A percentile compares a stretch with the other conserved stretches of the same genome.
Conservation (phyloP, 2,329 filamentous ascomycete genomes). For the Blumeria graminis region DNA sequence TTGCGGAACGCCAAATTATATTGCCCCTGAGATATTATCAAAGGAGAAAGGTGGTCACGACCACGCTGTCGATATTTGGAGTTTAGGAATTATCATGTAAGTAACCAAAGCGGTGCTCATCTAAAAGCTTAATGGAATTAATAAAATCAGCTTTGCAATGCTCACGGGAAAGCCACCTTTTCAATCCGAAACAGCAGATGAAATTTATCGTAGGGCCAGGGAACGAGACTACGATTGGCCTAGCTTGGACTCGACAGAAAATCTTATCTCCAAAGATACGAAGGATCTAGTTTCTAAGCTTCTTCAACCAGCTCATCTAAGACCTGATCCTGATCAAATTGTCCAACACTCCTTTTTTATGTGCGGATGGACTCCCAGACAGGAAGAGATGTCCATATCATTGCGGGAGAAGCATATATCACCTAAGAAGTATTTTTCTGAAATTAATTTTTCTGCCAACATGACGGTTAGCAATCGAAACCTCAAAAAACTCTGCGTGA, state of each 20-base stretch:
- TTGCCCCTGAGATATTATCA: conserved; percentile 86
- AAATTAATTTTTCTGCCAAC: conserved; percentile 21
- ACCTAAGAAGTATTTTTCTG: conserved; percentile 28
- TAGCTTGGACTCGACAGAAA: conserved; percentile 35
- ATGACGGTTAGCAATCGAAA: conserved; percentile 20
- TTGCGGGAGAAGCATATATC: conserved; percentile 33
- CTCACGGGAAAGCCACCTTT: conserved; percentile 91
- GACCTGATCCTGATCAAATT: conserved; percentile 54
- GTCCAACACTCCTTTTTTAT: conserved; percentile 62
- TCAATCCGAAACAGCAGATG: conserved; percentile 70
- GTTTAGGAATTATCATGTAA: conserved; percentile 85
- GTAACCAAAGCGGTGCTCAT: conserved; percentile 11
- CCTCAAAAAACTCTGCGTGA: conserved; percentile 30
- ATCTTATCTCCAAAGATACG: conserved; percentile 49
- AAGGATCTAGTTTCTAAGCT: conserved; percentile 57
- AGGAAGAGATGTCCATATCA: conserved; percentile 31
- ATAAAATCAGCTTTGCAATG: conserved; percentile 53
- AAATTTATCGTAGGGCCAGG: conserved; percentile 51
- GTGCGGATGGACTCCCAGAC: conserved; percentile 44
- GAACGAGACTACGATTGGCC: conserved; percentile 65
- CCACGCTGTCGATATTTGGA: conserved; percentile 97
- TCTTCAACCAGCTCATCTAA: conserved; percentile 48
- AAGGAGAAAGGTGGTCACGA: conserved; percentile 89
- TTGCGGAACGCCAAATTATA: conserved; percentile 95
- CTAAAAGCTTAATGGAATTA: neutral